A percentile compares a stretch with the other conserved stretches of the same genome.
Evolutionary conservation across 1,284 basidiomycete species (phyloP).

Genomic region (Coniophora puteana): DNA sequence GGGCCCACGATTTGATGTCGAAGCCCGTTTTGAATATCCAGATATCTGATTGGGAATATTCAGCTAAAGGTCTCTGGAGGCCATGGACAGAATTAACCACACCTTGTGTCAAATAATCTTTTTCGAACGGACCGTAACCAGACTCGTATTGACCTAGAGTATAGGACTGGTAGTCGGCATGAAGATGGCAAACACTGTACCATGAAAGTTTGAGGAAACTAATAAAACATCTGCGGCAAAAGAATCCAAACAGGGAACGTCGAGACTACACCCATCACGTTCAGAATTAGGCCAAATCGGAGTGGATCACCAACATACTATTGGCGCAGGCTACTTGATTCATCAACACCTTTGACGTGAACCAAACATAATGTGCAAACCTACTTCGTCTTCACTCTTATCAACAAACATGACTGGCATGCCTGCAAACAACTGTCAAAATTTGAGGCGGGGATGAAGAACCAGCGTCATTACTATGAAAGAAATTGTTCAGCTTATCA

Average conservation of each 20-base stretch:
- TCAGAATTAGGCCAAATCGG: slow-evolving; percentile 13
- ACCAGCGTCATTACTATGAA: slow-evolving; percentile 45
- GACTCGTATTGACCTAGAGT: slow-evolving; percentile 41
- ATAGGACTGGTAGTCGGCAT: slow-evolving; percentile 64
- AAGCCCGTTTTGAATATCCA: slow-evolving; percentile 61
- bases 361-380: slow-evolving; percentile 11
- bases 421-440: slow-evolving; percentile 29
- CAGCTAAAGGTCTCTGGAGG: not conserved
- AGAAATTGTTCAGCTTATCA: slow-evolving; percentile 61
- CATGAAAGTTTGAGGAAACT: slow-evolving; percentile 74
- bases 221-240: slow-evolving; percentile 69
- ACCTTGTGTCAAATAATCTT: slow-evolving; percentile 57
- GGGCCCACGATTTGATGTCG: slow-evolving; percentile 64
- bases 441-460: not conserved
- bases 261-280: slow-evolving; percentile 40
- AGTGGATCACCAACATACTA: slow-evolving; percentile 17
- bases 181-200: slow-evolving; percentile 57
- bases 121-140: slow-evolving; percentile 47
- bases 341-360: slow-evolving; percentile 4
- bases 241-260: slow-evolving; percentile 78
- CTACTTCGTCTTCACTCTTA: slow-evolving; percentile 45
- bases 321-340: slow-evolving; percentile 22
- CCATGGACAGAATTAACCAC: slow-evolving; percentile 10
- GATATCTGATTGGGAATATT: slow-evolving; percentile 35
- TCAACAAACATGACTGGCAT: slow-evolving; percentile 52